These are phyloP conservation scores for Drechslerella dactyloides DNA, from an alignment of 2,329 filamentous ascomycete species.

Conservation along the genomic window DNA sequence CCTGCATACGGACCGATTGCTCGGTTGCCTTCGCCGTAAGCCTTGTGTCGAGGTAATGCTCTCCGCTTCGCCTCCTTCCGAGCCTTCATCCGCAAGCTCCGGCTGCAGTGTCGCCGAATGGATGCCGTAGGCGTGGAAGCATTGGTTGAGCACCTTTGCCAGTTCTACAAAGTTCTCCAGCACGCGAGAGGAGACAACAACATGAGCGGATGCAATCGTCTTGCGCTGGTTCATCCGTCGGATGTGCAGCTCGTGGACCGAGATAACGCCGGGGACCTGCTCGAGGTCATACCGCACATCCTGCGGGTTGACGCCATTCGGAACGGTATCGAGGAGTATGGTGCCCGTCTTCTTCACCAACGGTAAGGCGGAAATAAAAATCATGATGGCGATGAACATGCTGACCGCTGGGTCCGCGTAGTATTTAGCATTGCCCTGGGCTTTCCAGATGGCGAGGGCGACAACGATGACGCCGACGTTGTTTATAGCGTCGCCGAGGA, in stretches of 20 bases:
- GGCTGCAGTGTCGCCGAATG: slow-evolving; percentile 75
- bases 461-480: slow-evolving; percentile 77
- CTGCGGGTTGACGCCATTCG: slow-evolving; percentile 65
- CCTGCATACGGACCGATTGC: slow-evolving; percentile 46
- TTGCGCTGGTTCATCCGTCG: slow-evolving; percentile 76
- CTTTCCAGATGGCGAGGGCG: slow-evolving; percentile 72
- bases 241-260: slow-evolving; percentile 75
- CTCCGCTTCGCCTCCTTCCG: slow-evolving; percentile 27
- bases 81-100: slow-evolving; percentile 60
- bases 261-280: slow-evolving; percentile 69
- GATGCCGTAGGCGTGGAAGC: slow-evolving; percentile 75
- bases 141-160: slow-evolving; percentile 70
- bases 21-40: slow-evolving; percentile 52
- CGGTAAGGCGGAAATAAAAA: slow-evolving; percentile 69
- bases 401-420: slow-evolving; percentile 76
- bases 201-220: slow-evolving; percentile 71
- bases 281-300: slow-evolving; percentile 74
- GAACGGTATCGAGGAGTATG: slow-evolving; percentile 73
- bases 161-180: slow-evolving; percentile 67
- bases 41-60: slow-evolving; percentile 45
- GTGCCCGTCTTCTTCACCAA: slow-evolving; percentile 68
- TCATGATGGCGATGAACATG: slow-evolving; percentile 75
- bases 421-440: slow-evolving; percentile 65
- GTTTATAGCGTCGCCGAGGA: slow-evolving; percentile 75
- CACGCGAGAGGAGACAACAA: slow-evolving; percentile 67